Base-by-base conservation (phyloP, 768 basidiomycete species). In the Xanthoconium purpureum region DNA sequence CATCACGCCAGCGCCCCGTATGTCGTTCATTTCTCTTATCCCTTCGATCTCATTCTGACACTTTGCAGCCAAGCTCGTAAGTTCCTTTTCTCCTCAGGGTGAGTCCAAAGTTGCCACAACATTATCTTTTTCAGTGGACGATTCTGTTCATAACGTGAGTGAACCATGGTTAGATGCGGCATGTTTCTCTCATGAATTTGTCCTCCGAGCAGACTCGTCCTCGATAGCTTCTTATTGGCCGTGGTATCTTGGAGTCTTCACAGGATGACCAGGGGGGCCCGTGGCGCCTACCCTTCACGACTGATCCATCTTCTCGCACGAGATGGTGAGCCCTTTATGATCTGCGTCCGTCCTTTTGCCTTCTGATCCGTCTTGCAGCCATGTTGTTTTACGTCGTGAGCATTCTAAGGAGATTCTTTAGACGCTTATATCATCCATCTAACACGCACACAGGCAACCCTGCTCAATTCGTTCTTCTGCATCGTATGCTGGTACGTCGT, bases 251-350 rank as follows among this genome's bases (percentile, higher is more conserved):
- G 4, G 12, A 47, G 50, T 35, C 60, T 71, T 20, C 20, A 20
- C 33, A 53, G 33, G 11, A 24, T 44, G 15, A 36, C 28, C 1
- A 39, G 7, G 13, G 54, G 32, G 32, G 45, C 39, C 17, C 18
- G 6, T 24, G 14, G 7, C 3, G 5, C 47, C 20, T 17, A 15
- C 12, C 42, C 30, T 20, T 50, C 48, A 13, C 48, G 32, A 3
- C 53, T 72, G 28, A 15, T 60, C 9, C 37, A 7, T 35, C 47
- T 60, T 38, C 68, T 69, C 15, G 17, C 47, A n/a, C 59, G 67
- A 47, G 69, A 69, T n/a, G 67, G 68, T 69, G 46, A 57, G 64
- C 3, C 24, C 20, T 42, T 48, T 55, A 3, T 12, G 5, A 36
- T 49, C 28, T 13, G 11, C 9, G 5, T 24, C 14, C 35, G 8